Conservation (phyloP, 345 rosid species). For the Boechera divaricarpa region DNA sequence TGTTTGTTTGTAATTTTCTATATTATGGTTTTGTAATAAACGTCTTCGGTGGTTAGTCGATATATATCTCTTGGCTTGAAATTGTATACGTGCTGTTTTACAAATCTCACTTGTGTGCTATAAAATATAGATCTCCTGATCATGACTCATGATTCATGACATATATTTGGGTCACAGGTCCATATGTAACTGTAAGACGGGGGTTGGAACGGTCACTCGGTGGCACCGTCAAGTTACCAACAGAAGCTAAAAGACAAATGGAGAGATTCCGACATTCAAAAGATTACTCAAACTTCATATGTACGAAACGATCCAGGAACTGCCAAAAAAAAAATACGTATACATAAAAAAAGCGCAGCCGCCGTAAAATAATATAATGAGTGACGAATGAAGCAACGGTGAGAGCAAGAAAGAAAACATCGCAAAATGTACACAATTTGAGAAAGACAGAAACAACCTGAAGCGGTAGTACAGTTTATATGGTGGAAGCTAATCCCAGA, state of each 20-base stretch:
- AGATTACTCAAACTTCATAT: slow-evolving; percentile 2
- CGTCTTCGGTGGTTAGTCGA: background rate
- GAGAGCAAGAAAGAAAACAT: background rate
- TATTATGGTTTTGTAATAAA: slow-evolving; percentile 7
- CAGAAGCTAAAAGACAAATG: background rate
- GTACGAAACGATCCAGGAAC: slow-evolving; percentile 15
- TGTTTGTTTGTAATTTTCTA: background rate
- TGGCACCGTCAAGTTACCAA: background rate
- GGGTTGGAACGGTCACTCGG: background rate
- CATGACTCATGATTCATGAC: too few species aligned
- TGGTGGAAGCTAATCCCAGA: slow-evolving; percentile 12
- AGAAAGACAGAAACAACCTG: slow-evolving; percentile 11
- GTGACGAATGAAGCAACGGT: slow-evolving; percentile 20
- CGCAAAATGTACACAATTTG: slow-evolving; percentile 34
- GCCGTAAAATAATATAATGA: background rate
- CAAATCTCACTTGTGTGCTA: background rate
- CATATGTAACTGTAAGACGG: background rate
- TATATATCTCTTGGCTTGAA: background rate
- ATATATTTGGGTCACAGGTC: too few species aligned
- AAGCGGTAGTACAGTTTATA: slow-evolving; percentile 23
- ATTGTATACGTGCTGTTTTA: background rate
- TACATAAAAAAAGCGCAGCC: slow-evolving; percentile 8
- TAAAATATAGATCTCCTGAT: too few species aligned
- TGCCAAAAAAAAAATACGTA: background rate
- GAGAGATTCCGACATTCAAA: background rate